phyloP scores from a whole-genome alignment of 805 yeast species.

The Schwanniomyces yamadae region DNA sequence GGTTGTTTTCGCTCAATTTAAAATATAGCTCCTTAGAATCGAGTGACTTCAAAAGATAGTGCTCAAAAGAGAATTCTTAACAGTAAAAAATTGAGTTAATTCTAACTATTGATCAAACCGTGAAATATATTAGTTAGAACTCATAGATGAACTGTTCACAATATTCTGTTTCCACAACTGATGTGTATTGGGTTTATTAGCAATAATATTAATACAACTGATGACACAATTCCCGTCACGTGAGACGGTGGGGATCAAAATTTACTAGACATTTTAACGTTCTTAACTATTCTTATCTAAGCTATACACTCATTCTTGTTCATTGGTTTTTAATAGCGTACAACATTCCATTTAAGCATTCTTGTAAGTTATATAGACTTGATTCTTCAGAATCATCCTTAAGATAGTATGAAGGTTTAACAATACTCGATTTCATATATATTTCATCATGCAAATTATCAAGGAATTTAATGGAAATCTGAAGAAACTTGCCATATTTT shows the following conservation, averaged over 20 bases:
- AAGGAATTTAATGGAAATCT: slow-evolving; percentile 25
- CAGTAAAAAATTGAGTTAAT: no score
- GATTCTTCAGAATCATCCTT: slow-evolving; percentile 12
- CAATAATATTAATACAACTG: no score
- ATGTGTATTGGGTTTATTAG: no score
- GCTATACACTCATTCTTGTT: not conserved
- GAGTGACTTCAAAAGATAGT: no score
- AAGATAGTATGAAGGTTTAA: slow-evolving; percentile 29
- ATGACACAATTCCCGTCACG: slow-evolving; percentile 1
- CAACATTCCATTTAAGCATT: slow-evolving; percentile 29
- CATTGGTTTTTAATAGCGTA: not conserved
- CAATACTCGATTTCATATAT: slow-evolving; percentile 17
- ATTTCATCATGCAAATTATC: slow-evolving; percentile 30
- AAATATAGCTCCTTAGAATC: no score
- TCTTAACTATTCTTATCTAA: not conserved
- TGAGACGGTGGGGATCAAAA: slow-evolving; percentile 2
- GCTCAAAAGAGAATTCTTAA: no score
- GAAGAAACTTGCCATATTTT: slow-evolving; percentile 27
- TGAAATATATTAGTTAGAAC: no score
- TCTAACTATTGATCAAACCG: no score
- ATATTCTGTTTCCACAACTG: no score
- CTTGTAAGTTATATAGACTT: slow-evolving; percentile 15
- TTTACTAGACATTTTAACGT: no score
- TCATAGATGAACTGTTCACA: no score
- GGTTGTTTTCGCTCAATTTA: no score